A percentile compares a stretch with the other conserved stretches of the same genome.
phyloP scores from a whole-genome alignment of 2,329 filamentous ascomycete genomes.

The Penicillium thymicola region DNA sequence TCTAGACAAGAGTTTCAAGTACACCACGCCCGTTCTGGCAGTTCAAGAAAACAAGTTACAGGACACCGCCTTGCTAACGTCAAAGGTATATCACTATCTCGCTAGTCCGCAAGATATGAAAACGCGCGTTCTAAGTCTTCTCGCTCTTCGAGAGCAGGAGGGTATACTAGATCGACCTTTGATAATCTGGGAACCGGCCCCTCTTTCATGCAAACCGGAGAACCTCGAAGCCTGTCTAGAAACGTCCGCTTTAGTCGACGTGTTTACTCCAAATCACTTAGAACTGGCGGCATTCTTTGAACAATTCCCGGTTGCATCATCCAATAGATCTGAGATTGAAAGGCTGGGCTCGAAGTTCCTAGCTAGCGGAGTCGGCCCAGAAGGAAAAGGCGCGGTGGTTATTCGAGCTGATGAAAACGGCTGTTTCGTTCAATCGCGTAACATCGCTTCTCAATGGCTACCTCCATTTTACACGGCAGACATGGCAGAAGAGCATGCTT shows the following conservation, averaged over 20 bases:
- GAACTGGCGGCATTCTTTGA: conserved; percentile 29
- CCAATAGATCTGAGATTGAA: conserved; percentile 11
- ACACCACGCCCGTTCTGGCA: conserved; percentile 21
- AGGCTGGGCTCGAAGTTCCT: conserved; percentile 10
- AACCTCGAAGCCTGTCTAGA: conserved; percentile 22
- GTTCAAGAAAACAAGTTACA: conserved; percentile 10
- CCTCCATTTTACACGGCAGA: conserved; percentile 25
- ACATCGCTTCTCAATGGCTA: conserved; percentile 22
- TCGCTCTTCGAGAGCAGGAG: conserved; percentile 14
- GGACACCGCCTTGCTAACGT: conserved; percentile 4
- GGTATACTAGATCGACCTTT: conserved; percentile 12
- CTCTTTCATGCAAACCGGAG: conserved; percentile 18
- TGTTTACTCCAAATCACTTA: conserved; percentile 42
- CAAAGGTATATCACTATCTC: conserved; percentile 21
- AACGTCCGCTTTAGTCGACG: conserved; percentile 23
- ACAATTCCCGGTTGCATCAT: background rate
- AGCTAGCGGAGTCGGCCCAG: conserved; percentile 14
- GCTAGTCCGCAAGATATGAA: conserved; percentile 16
- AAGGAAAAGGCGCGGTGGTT: conserved; percentile 20
- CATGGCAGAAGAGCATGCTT: background rate
- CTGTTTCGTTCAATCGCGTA: conserved; percentile 21
- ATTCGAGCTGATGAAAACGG: conserved; percentile 33
- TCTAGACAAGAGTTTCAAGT: conserved; percentile 23
- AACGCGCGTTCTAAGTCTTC: conserved; percentile 7
- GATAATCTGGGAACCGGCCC: conserved; percentile 28